Base-by-base conservation (phyloP, 1,284 basidiomycete species). In the Irpex sp. region DNA sequence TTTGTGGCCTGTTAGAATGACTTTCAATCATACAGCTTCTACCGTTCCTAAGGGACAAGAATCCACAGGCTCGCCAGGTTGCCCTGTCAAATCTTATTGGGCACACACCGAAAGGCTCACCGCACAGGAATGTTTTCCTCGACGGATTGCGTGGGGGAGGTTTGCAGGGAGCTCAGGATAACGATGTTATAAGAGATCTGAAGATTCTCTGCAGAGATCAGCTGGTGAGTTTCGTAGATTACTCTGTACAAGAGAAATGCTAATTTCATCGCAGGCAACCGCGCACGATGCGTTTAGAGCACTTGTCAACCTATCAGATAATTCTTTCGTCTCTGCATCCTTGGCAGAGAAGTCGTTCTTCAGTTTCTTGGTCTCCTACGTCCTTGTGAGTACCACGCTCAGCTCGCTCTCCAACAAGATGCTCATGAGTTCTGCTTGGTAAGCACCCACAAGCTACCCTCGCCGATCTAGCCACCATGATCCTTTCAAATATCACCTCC, bases 221-320 rank as follows among this genome's bases (percentile, higher is more conserved):
- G 72, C 81, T 90, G 59, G 92, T 92, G 72, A 62, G 82, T 72
- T 68, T 8, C 49, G 47, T 8, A 6, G 62, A 21, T 33, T 62
- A 17, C 58, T 39, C 3, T n/a, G 39, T 43, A 55, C 65, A 67
- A 46, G 26, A 31, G 36, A 26, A 37, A 61, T 21, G 9, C 19
- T 55, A 19, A 55, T 55, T 3, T 33, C 64, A n/a, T 60, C 67
- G 26, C 68, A 97, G 94, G 84, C 89, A 61, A 89, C 95, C 56
- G 93, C 97, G 0, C 97, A 99, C 73, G 95, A 98, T 79, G 97
- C 97, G 0, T 92, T 98, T 74, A 89, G 92, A 67, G 94, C 95
- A 3, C 82, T 99, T 46, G 89, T 99, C 75, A 99, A 99, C 78
- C 84, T 99, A 49, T 92, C 94, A 0, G 96, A 97, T 77, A 91